Evolutionary conservation across 2,329 filamentous ascomycete species (phyloP).

Genomic region (Penicillium sp.): DNA sequence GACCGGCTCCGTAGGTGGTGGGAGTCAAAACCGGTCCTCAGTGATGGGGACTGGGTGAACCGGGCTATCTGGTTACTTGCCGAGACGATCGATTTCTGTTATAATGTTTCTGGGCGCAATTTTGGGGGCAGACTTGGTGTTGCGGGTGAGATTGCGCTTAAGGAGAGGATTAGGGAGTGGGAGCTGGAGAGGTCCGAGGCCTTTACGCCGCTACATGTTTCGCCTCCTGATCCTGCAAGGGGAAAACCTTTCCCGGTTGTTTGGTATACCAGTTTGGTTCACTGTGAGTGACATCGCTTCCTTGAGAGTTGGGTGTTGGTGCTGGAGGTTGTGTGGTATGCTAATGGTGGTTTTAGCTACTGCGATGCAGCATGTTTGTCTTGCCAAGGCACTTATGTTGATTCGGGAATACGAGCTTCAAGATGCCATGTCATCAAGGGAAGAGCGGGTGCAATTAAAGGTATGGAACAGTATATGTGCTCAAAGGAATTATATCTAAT

Average conservation of each 20-base stretch:
- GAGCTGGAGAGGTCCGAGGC: slow-evolving; percentile 27
- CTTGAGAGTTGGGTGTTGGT: not conserved
- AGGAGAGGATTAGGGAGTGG: slow-evolving; percentile 29
- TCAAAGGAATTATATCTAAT: not conserved
- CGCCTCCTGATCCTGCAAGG: slow-evolving; percentile 24
- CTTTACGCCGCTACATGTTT: slow-evolving; percentile 33
- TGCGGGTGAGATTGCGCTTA: slow-evolving; percentile 21
- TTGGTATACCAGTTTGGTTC: slow-evolving; percentile 34
- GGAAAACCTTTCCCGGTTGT: slow-evolving; percentile 36
- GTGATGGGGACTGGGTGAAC: slow-evolving; percentile 36
- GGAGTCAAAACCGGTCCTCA: slow-evolving; percentile 24
- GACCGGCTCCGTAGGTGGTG: slow-evolving; percentile 31
- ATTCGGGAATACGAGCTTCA: slow-evolving; percentile 24
- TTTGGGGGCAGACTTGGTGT: slow-evolving; percentile 17
- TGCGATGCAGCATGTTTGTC: slow-evolving; percentile 35
- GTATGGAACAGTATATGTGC: slow-evolving; percentile 15
- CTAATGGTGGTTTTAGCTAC: slow-evolving; percentile 24
- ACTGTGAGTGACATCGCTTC: slow-evolving; percentile 24
- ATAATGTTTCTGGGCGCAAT: slow-evolving; percentile 23
- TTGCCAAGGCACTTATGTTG: slow-evolving; percentile 33
- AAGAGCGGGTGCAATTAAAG: slow-evolving; percentile 22
- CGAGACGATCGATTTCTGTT: slow-evolving; percentile 36
- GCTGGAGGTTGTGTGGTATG: not conserved
- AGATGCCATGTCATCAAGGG: slow-evolving; percentile 10
- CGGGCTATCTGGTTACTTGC: slow-evolving; percentile 36